A percentile compares a stretch with the other conserved stretches of the same genome.
These are phyloP conservation scores for Fereydounia khargensis DNA, from an alignment of 1,284 basidiomycete species.

Conservation along the genomic window DNA sequence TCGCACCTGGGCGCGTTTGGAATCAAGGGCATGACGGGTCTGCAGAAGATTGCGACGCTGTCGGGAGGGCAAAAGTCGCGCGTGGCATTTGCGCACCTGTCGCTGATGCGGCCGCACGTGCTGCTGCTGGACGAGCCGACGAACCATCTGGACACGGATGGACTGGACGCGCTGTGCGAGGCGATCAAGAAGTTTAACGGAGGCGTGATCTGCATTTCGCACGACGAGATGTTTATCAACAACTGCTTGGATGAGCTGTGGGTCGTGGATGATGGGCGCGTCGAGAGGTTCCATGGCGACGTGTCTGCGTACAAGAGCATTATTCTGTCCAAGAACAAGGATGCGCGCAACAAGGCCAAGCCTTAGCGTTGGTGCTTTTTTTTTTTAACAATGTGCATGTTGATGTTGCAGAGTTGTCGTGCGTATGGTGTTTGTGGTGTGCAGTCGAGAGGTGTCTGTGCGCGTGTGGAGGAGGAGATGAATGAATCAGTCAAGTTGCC, in stretches of 20 bases:
- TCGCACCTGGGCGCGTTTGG: constrained; percentile 95
- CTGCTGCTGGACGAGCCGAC: constrained; percentile 98
- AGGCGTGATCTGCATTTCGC: constrained; percentile 64
- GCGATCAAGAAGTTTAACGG: constrained; percentile 89
- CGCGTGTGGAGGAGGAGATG: no score
- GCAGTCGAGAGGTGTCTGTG: no score
- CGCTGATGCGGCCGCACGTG: constrained; percentile 85
- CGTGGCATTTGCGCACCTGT: constrained; percentile 90
- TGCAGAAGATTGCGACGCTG: constrained; percentile 66
- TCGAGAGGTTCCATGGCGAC: constrained; percentile 82
- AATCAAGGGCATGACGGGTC: constrained; percentile 93
- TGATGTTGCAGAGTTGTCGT: no score
- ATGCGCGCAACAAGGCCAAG: not conserved
- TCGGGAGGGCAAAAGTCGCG: constrained; percentile 92
- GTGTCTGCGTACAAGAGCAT: constrained; percentile 86
- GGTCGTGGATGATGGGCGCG: constrained; percentile 82
- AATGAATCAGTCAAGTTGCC: no score
- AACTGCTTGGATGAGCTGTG: constrained; percentile 49
- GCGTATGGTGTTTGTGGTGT: no score
- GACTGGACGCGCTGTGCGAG: constrained; percentile 89
- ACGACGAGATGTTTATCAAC: constrained; percentile 53
- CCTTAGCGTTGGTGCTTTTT: no score
- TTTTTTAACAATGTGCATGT: no score
- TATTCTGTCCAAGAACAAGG: constrained; percentile 47
- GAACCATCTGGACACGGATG: constrained; percentile 87